Base-by-base conservation (phyloP, 768 basidiomycete genomes). In the Boletus tylopilopsis region DNA sequence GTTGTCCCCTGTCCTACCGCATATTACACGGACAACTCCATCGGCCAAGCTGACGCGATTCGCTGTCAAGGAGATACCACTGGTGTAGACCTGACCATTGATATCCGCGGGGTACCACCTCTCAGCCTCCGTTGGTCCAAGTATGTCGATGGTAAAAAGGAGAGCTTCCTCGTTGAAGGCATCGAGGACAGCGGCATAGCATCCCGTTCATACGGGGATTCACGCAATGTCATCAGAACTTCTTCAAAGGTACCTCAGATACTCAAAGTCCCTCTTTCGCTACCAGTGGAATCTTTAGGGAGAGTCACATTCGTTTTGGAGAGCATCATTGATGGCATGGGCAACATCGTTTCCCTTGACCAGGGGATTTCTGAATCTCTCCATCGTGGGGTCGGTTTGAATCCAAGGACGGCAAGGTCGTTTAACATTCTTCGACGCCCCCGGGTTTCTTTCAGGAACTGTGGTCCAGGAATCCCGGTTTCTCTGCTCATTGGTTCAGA, bases 1-100 rank as follows among this genome's bases (percentile, higher is more conserved):
- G 73, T 95, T 37, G 89, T 85, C 12, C 88, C 92, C 18, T 96
- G 94, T 62, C 94, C 94, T 6, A 75, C 71, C 5, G 90, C 84
- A 5, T 77, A 79, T 56, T 94, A 93, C 60, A 58, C 71, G 0
- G 64, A 66, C 1, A 71, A 71, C 21, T 63, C 68, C 16, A 68
- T 76, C 23, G 42, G 49, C 33, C 59, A 62, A 57, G 62, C 68
- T 25, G 66, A 77, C 41, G 71, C 78, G 15, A 64, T 84, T 47
- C 82, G 80, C 30, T 94, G 91, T 66, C 79, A 79, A 22, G 89
- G 88, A 11, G 81, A 84, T 49, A 76, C 84, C 40, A 68, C 76
- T 7, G 73, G 76, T 50, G 58, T 82, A 19, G 74, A 81, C 50
- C 61, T 87, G 52, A 73, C 71, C 53, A 85, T 90, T 55, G 75